phyloP scores from a whole-genome alignment of 2,329 filamentous ascomycete species.

The Plectosphaerella plurivora region DNA sequence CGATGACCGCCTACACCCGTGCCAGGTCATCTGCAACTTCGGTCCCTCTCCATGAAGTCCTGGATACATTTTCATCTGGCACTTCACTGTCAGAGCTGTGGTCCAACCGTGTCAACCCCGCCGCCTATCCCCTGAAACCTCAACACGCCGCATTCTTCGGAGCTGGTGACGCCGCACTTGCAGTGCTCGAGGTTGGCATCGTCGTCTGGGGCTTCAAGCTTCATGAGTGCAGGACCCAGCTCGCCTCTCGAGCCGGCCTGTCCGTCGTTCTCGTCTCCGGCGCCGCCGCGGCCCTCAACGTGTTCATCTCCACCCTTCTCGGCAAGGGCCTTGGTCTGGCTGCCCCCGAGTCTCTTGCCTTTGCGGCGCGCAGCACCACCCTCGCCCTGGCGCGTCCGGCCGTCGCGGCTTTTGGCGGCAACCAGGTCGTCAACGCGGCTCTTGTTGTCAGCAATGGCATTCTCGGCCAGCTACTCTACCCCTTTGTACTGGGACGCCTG shows the following conservation, averaged over 20 bases:
- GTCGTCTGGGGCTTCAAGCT: constrained; percentile 50
- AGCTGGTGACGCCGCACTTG: constrained; percentile 43
- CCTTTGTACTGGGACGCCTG: constrained; percentile 24
- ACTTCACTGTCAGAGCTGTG: constrained; percentile 29
- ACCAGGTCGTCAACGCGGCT: constrained; percentile 41
- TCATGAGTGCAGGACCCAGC: constrained; percentile 41
- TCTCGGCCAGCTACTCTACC: constrained; percentile 33
- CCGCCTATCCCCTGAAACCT: constrained; percentile 1
- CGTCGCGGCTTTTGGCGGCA: constrained; percentile 37
- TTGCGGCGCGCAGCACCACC: constrained; percentile 46
- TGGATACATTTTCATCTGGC: constrained; percentile 26
- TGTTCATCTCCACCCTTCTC: constrained; percentile 34
- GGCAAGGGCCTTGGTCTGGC: constrained; percentile 30
- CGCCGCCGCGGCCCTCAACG: constrained; percentile 33
- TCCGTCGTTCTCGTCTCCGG: constrained; percentile 31
- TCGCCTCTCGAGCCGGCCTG: constrained; percentile 38
- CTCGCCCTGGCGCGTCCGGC: constrained; percentile 45
- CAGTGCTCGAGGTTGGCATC: constrained; percentile 46
- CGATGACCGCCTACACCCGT: constrained; percentile 37
- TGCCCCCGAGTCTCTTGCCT: constrained; percentile 32
- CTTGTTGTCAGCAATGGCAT: constrained; percentile 50
- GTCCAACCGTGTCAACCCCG: constrained; percentile 15
- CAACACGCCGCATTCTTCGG: constrained; percentile 26
- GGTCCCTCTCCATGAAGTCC: constrained; percentile 21
- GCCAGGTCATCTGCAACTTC: constrained; percentile 28